A percentile compares a stretch with the other conserved stretches of the same genome.
Evolutionary conservation across 805 yeast genomes (phyloP).

Genomic region (Ogataea paradorogensis): DNA sequence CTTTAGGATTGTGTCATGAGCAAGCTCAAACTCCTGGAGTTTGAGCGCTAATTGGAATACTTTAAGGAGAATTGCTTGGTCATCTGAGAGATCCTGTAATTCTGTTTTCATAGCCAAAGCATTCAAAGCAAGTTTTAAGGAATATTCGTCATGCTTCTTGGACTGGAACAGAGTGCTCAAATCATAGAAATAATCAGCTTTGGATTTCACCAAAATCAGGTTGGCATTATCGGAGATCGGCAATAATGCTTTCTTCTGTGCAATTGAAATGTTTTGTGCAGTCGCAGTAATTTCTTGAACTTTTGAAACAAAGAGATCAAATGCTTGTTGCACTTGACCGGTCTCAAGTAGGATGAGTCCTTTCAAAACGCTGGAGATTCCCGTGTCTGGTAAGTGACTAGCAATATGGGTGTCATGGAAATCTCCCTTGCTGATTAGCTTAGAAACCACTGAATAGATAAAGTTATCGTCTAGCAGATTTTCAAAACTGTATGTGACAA

Average conservation of each 20-base stretch:
- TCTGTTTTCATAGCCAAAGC: constrained; percentile 23
- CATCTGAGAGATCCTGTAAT: constrained; percentile 20
- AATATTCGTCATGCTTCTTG: constrained; percentile 29
- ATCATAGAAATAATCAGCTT: constrained; percentile 37
- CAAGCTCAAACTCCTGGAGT: constrained; percentile 30
- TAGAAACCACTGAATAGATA: constrained; percentile 22
- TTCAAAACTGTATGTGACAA: constrained; percentile 17
- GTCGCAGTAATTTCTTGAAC: constrained; percentile 30
- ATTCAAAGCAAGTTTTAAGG: constrained; percentile 35
- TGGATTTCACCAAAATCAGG: constrained; percentile 31
- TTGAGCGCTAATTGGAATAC: constrained; percentile 33
- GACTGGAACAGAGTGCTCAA: constrained; percentile 37
- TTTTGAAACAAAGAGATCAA: constrained; percentile 28
- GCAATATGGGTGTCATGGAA: constrained; percentile 15
- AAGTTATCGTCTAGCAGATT: constrained; percentile 21
- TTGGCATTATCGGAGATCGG: constrained; percentile 18
- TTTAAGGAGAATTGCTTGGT: constrained; percentile 22
- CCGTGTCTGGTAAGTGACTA: constrained; percentile 23
- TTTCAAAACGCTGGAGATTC: constrained; percentile 25
- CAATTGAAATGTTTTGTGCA: constrained; percentile 14
- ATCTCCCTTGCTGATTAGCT: constrained; percentile 15
- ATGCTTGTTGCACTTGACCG: constrained; percentile 26
- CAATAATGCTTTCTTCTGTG: constrained; percentile 21
- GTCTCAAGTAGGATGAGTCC: constrained; percentile 30
- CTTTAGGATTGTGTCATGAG: constrained; percentile 28